These are phyloP conservation scores for Sporisorium graminicola DNA, from an alignment of 1,284 basidiomycete species.

Conservation along the genomic window DNA sequence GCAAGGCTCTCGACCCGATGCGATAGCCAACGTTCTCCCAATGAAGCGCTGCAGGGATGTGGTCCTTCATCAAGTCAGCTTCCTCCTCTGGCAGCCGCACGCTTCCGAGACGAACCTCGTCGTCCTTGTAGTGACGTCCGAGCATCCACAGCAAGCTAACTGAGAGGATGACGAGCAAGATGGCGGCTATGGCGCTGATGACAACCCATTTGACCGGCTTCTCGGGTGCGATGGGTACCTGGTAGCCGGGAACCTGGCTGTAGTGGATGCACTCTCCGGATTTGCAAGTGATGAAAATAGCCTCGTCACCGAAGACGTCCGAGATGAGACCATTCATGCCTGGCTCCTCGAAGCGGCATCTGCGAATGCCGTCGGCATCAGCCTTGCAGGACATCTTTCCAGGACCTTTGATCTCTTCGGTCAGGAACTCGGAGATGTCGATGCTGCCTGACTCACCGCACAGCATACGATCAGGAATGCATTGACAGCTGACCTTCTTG, in stretches of 20 bases:
- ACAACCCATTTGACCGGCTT: conserved; percentile 77
- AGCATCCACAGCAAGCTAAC: conserved; percentile 69
- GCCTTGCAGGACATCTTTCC: conserved; percentile 86
- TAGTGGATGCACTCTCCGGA: conserved; percentile 94
- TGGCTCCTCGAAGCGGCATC: conserved; percentile 90
- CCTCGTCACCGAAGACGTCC: conserved; percentile 90
- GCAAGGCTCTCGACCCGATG: conserved; percentile 75
- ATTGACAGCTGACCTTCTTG: conserved; percentile 83
- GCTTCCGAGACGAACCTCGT: conserved; percentile 36
- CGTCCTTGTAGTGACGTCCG: conserved; percentile 55
- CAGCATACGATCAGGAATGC: conserved; percentile 90
- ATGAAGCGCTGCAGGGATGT: conserved; percentile 90
- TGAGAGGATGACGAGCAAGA: conserved; percentile 73
- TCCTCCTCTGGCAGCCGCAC: conserved; percentile 75
- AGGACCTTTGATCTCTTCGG: conserved; percentile 89
- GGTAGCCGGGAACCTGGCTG: conserved; percentile 86
- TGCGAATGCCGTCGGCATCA: conserved; percentile 65
- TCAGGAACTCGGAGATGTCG: conserved; percentile 95
- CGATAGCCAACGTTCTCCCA: conserved; percentile 85
- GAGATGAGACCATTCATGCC: conserved; percentile 96
- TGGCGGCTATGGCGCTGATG: conserved; percentile 83
- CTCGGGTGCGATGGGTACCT: conserved; percentile 36
- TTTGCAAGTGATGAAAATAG: conserved; percentile 87
- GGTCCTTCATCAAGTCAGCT: conserved; percentile 87
- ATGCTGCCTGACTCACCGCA: conserved; percentile 96